These are phyloP conservation scores for Cercospora nicotianae DNA, from an alignment of 2,329 filamentous ascomycete species.

Conservation along the genomic window DNA sequence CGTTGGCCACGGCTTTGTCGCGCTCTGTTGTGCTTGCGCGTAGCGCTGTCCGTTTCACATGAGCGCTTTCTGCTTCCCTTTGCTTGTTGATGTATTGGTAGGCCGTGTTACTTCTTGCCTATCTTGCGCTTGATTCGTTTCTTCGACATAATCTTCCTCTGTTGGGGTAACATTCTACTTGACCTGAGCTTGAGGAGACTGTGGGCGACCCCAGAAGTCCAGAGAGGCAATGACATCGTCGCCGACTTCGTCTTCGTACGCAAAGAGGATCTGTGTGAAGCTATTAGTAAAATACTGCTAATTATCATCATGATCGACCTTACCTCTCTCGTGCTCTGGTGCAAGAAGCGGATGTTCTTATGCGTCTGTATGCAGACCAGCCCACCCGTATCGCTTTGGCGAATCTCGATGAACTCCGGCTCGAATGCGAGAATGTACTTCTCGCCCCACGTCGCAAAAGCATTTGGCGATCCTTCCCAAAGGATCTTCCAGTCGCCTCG, in stretches of 20 bases:
- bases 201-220: conserved; percentile 76
- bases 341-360: conserved; percentile 95
- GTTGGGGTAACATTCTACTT: conserved; percentile 17
- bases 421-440: conserved; percentile 94
- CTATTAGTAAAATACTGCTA: background rate
- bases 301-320: conserved; percentile 36
- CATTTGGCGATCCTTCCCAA: conserved; percentile 91
- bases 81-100: background rate
- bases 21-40: background rate
- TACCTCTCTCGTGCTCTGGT: conserved; percentile 92
- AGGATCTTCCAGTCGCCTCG: conserved; percentile 95
- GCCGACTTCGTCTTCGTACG: conserved; percentile 92
- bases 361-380: conserved; percentile 92
- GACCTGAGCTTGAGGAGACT: conserved; percentile 23
- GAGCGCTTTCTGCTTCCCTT: background rate
- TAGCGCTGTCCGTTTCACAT: background rate
- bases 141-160: background rate
- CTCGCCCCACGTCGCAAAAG: conserved; percentile 91
- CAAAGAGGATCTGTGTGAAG: conserved; percentile 97
- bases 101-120: background rate
- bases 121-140: background rate
- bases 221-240: conserved; percentile 92
- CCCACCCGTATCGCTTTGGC: conserved; percentile 90
- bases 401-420: conserved; percentile 93
- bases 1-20: background rate